These are phyloP conservation scores for Didymella arachidicola DNA, from an alignment of 2,329 filamentous ascomycete species.

Conservation along the genomic window DNA sequence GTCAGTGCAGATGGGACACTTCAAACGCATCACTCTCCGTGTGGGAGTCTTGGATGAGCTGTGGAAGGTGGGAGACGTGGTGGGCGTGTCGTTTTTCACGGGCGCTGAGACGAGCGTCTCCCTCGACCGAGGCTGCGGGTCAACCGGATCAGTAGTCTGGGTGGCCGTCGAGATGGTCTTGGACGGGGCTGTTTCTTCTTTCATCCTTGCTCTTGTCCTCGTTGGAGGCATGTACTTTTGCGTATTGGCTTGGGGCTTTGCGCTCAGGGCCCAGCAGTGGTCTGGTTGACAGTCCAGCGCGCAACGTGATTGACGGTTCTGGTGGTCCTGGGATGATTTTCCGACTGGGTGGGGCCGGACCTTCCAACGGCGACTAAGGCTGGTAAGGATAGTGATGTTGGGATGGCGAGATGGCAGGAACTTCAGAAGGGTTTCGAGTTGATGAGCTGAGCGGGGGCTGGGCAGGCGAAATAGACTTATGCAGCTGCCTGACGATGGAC, in stretches of 20 bases:
- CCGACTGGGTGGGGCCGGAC: constrained; percentile 41
- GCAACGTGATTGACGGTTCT: constrained; percentile 21
- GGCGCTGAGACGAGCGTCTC: constrained; percentile 44
- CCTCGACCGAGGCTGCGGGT: constrained; percentile 35
- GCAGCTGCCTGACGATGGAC: constrained; percentile 47
- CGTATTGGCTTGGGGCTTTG: constrained; percentile 25
- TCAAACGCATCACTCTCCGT: constrained; percentile 46
- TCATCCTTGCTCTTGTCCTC: constrained; percentile 48
- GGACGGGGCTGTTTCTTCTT: constrained; percentile 31
- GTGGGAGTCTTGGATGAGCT: constrained; percentile 40
- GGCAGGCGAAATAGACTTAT: constrained; percentile 41
- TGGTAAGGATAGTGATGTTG: constrained; percentile 28
- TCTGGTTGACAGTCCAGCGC: constrained; percentile 21
- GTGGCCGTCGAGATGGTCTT: constrained; percentile 32
- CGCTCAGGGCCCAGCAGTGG: constrained; percentile 23
- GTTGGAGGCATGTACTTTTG: constrained; percentile 47
- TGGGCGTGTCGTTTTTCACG: constrained; percentile 35
- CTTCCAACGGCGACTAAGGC: constrained; percentile 41
- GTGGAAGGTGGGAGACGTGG: constrained; percentile 45
- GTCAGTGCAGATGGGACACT: constrained; percentile 73
- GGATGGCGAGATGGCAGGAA: constrained; percentile 31
- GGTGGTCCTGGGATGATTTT: constrained; percentile 29
- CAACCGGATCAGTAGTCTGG: constrained; percentile 35
- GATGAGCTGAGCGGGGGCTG: constrained; percentile 40
- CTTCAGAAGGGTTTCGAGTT: constrained; percentile 34